Evolutionary conservation across 805 yeast species (phyloP), one percentile per base, ranked within the genome.

Genomic region (Kazachstania martiniae): DNA sequence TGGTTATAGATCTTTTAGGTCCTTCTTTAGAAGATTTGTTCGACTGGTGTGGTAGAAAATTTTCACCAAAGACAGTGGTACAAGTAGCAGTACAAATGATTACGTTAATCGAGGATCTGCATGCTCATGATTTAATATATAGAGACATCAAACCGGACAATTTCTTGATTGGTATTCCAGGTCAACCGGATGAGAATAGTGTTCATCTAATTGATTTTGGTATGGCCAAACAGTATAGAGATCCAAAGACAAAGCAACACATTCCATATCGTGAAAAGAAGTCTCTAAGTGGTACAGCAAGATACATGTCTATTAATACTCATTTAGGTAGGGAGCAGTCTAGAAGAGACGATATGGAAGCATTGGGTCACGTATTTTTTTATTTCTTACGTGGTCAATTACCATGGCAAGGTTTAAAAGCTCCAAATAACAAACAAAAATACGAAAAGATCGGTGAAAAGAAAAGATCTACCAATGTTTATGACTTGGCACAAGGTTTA

Each of bases 321-420:
- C 98, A 91, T 61, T 63, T 91, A 48, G 98, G 98, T 30, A 75
- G 96, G 49, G 98, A 91, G 60, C 98, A 91, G 64, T 77, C 84
- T 49, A 77, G 98, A 56, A 71, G 98, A 49, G 98, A 91, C 53
- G 98, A 91, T 61, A 70, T 91, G 53, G 98, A 91, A 64, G 85
- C 94, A 35, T 68, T 91, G 51, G 98, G 96, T 19, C 96, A 91
- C 58, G 98, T 91, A 7, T 85, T 91, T 51, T 82, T 91, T 66
- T 91, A 91, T 61, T 91, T 91, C 60, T 61, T 89, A 43, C 74
- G 94, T 47, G 98, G 98, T 30, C 83, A 83, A 39, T 66, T 91
- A 51, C 98, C 98, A 42, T 91, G 98, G 98, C 98, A 91, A 66
- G 98, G 98, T 16, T 68, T 91, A 46, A 89, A 91, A 59, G 98